Evolutionary conservation across 345 rosid species (phyloP).

Genomic region (Bruguiera gymnorhiza): DNA sequence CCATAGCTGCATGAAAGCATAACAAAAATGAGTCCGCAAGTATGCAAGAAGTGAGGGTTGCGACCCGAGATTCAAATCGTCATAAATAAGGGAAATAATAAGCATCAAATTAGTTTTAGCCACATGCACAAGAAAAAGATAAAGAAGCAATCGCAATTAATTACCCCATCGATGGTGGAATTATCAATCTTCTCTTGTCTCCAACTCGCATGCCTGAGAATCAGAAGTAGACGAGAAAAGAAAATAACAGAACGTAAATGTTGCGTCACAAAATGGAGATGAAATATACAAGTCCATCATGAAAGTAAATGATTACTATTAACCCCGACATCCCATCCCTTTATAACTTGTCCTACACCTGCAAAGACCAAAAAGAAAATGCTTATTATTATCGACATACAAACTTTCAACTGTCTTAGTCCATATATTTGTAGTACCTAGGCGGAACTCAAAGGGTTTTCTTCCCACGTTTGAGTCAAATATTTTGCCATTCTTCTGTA

Average conservation of each 20-base stretch:
- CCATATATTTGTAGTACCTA: conserved; percentile 42
- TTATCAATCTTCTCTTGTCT: conserved; percentile 66
- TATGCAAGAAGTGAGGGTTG: background rate
- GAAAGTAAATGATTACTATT: conserved; percentile 45
- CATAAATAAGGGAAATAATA: background rate
- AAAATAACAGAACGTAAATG: background rate
- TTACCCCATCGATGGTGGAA: conserved; percentile 87
- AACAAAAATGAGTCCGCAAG: background rate
- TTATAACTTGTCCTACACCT: conserved; percentile 90
- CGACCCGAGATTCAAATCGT: background rate
- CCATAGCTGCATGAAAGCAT: conserved; percentile 42
- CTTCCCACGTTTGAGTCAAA: conserved; percentile 82
- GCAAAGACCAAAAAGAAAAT: conserved; percentile 21
- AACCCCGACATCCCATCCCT: conserved; percentile 99
- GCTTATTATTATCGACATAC: background rate
- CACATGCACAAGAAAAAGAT: too few relatives aligned
- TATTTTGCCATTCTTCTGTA: conserved; percentile 75
- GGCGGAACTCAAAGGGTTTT: conserved; percentile 79
- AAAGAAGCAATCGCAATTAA: conserved; percentile 2
- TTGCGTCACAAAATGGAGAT: background rate
- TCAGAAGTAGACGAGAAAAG: background rate
- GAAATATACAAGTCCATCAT: background rate
- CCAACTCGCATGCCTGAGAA: conserved; percentile 80
- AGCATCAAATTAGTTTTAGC: too few relatives aligned
- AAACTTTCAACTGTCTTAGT: conserved; percentile 5